Base-by-base conservation (phyloP, 441 rosid species). In the Jatropha multifida region DNA sequence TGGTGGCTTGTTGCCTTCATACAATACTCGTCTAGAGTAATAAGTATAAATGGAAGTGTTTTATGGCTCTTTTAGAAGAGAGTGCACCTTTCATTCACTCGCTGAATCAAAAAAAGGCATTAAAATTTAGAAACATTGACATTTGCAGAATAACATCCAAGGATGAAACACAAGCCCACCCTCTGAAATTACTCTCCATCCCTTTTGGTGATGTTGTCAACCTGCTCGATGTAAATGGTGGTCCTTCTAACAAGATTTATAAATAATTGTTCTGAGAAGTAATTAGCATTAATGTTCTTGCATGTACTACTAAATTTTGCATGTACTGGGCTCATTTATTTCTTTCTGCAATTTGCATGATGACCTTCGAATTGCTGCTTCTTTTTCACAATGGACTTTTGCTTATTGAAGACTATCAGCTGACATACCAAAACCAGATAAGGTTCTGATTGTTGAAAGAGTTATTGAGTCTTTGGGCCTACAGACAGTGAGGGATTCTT, bases 391-490 rank as follows among this genome's bases (percentile, higher is more conserved):
- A 74, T 58, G 27, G 62, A 58, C 75, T 58, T 63, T 83, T 18
- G 20, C 40, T 64, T 54, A n/a, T 71, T 74, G 81, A 62, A 92
- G 99, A 83, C 82, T 96, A 80, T 78, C 99, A n/a, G 90, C 93
- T 6, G 81, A 81, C 68, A 79, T 90, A 74, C 74, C 93, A 20
- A 86, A 90, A 81, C 86, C 90, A 0, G 99, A 95, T 56, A 95
- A 85, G 82, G 94, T 95, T 79, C 89, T 95, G 59, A 86, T 90
- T 65, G 91, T 95, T 77, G 99, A 95, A 82, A 87, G 99, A 88
- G 91, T 89, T 77, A 92, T 95, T 0, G 97, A 90, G 80, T 89
- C 94, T 56, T 82, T 93, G 83, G 98, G 99, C 74, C 86, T 95
- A 78, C 98, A 92, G 76, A 71, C 85, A 32, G 96, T 92, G 62